Evolutionary conservation across 1,139 yeast genomes (phyloP).

Genomic region (Scheffersomyces parashehatae): DNA sequence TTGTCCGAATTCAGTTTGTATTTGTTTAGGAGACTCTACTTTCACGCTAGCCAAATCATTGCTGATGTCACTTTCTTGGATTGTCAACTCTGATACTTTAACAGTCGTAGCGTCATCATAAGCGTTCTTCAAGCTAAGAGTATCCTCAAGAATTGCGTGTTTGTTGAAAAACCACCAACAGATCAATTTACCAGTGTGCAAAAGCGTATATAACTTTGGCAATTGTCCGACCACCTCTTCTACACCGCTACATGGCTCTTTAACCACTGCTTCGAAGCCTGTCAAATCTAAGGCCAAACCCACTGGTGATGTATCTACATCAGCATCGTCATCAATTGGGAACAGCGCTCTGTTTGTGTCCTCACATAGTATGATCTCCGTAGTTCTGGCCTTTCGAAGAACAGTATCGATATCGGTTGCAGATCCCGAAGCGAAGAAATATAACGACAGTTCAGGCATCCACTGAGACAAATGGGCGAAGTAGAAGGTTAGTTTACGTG

Average conservation of each 20-base stretch:
- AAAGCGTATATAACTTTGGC: conserved; percentile 64
- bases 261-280: conserved; percentile 36
- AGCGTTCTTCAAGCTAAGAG: conserved; percentile 23
- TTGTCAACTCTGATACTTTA: background rate
- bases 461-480: background rate
- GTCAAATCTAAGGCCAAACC: conserved; percentile 67
- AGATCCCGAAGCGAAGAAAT: background rate
- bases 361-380: conserved; percentile 45
- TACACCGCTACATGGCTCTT: conserved; percentile 58
- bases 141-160: conserved; percentile 37
- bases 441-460: background rate
- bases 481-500: background rate
- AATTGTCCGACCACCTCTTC: conserved; percentile 53
- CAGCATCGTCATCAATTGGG: conserved; percentile 65
- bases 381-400: background rate
- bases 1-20: too few species aligned
- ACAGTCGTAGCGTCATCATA: background rate
- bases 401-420: background rate
- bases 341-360: conserved; percentile 72
- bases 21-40: too few species aligned
- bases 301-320: conserved; percentile 68
- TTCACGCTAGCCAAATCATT: too few species aligned
- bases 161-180: conserved; percentile 68
- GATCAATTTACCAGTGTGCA: conserved; percentile 60
- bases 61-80: too few species aligned